phyloP scores from a whole-genome alignment of 2,329 filamentous ascomycete genomes.

The Epichloe amarillans region DNA sequence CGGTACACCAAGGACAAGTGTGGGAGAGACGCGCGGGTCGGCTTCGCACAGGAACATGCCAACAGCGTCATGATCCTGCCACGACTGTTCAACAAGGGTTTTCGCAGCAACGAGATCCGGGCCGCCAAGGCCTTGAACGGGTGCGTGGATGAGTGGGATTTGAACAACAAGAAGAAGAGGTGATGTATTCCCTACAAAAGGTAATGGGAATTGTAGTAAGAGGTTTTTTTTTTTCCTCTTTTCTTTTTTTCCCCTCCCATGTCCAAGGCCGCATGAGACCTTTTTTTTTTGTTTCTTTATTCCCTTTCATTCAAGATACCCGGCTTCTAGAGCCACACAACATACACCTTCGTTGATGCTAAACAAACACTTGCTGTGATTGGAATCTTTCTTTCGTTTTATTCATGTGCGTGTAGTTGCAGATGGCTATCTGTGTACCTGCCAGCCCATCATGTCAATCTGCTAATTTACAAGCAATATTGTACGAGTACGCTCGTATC shows the following conservation, averaged over 20 bases:
- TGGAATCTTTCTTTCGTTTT: background rate
- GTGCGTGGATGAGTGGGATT: conserved; percentile 36
- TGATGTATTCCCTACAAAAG: conserved; percentile 15
- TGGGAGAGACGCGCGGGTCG: conserved; percentile 52
- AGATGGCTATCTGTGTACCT: too few relatives aligned
- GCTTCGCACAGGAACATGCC: conserved; percentile 66
- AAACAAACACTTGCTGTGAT: too few relatives aligned
- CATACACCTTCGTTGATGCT: background rate
- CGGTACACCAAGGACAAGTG: conserved; percentile 52
- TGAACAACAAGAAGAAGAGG: conserved; percentile 35
- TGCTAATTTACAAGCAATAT: too few relatives aligned
- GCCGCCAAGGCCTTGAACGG: conserved; percentile 40
- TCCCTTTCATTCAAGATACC: background rate
- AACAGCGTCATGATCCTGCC: conserved; percentile 55
- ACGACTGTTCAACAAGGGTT: conserved; percentile 45
- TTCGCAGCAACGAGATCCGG: conserved; percentile 44
- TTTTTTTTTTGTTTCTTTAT: background rate
- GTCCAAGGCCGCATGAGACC: too few relatives aligned
- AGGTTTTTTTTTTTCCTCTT: background rate
- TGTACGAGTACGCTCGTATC: too few relatives aligned
- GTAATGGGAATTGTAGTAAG: too few relatives aligned
- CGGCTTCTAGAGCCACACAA: background rate
- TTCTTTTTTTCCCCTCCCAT: background rate
- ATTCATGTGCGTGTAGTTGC: background rate
- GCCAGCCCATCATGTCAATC: too few relatives aligned